A percentile compares a stretch with the other conserved stretches of the same genome.
Conservation (phyloP, 345 rosid species). For the Citrus inodora region DNA sequence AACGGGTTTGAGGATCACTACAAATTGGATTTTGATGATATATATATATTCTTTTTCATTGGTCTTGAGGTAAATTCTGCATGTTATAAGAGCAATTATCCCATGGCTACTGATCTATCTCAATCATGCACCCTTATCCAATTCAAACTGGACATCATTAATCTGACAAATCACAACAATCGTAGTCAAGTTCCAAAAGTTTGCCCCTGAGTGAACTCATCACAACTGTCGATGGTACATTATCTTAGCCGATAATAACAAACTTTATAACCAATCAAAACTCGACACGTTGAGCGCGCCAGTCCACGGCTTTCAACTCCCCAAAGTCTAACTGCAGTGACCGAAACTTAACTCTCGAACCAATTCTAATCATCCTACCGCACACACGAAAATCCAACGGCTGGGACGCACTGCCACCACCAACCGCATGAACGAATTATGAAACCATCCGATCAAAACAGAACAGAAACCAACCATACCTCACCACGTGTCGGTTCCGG, state of each 20-base stretch:
- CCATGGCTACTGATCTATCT: background rate
- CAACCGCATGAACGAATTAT: conserved; percentile 23
- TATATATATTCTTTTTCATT: too few relatives aligned
- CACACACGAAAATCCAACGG: conserved; percentile 44
- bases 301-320: conserved; percentile 6
- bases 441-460: conserved; percentile 22
- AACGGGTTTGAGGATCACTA: too few relatives aligned
- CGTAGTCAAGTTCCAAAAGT: background rate
- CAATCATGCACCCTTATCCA: background rate
- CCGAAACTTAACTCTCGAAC: conserved; percentile 16
- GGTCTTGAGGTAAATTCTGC: too few relatives aligned
- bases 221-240: background rate
- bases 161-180: background rate
- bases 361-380: background rate
- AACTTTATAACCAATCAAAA: background rate
- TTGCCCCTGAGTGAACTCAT: background rate
- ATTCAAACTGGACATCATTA: background rate
- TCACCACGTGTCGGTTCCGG: conserved; percentile 34
- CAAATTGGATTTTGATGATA: too few relatives aligned
- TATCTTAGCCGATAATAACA: conserved; percentile 20
- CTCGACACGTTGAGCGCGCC: background rate
- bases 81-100: background rate
- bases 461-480: conserved; percentile 11
- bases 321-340: conserved; percentile 20
- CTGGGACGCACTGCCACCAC: conserved; percentile 31